Evolutionary conservation across 2,329 filamentous ascomycete genomes (phyloP), one percentile per base, ranked within the genome.

Genomic region (Calonectria ilicicola): DNA sequence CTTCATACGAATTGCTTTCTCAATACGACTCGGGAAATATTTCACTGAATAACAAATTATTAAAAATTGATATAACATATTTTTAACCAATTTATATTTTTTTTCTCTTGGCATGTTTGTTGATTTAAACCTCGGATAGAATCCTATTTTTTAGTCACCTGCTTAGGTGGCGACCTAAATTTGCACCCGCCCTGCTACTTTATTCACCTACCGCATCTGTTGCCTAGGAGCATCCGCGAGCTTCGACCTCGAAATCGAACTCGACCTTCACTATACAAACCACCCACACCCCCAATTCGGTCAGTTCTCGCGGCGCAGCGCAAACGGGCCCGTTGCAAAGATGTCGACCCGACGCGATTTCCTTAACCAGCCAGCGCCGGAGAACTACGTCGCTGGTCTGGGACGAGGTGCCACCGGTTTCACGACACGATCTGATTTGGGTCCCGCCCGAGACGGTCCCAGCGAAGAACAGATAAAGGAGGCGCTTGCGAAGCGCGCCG

Each of bases 391-490:
- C 75, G 97, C 97, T 76, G 97, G 97, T 90, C 92, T 99, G 75
- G 97, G 97, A 85, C 94, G 97, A 89, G 97, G 97, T 86, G 97
- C 97, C 26, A 99, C 97, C 9, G 97, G 97, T 73, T 99, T 99
- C 87, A 98, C 97, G 19, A 99, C 97, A 47, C 92, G 97, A 80
- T 98, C 96, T 70, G 97, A 99, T 89, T 89, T 99, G 70, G 97
- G 97, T 70, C 97, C 97, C 64, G 96, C 96, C 72, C 91, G 96
- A 80, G 96, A 98, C 87, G 97, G 97, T 19, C 97, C 97, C 62
- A 98, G 94, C 73, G 96, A 98, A 80, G 97, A 99, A 83, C 96
- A 98, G 86, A 98, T 99, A 86, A 98, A 98, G 84, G 97, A 98
- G 84, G 96, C 95, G 74, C 93, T 99, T 78, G 96, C 96, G 62